Conservation (phyloP, 805 yeast genomes). For the Hanseniaspora hatyaiensis region DNA sequence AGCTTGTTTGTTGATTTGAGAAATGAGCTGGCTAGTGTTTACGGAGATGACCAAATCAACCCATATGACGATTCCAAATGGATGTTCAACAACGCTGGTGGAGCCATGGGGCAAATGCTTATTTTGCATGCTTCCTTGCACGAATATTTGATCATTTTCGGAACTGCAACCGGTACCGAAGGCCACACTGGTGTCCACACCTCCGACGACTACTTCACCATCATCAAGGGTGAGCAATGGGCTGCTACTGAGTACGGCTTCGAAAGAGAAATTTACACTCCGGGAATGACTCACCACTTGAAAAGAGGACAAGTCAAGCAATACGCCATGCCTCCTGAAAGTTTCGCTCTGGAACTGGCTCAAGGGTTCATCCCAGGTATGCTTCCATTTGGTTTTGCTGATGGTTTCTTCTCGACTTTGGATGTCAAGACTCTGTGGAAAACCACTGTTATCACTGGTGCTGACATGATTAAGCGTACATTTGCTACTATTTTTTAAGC, state of each 20-base stretch:
- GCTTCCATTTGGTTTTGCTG: conserved; percentile 91
- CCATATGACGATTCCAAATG: conserved; percentile 67
- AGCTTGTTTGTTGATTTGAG: conserved; percentile 54
- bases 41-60: conserved; percentile 64
- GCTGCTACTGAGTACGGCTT: conserved; percentile 61
- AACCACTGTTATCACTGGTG: conserved; percentile 65
- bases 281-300: conserved; percentile 82
- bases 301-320: conserved; percentile 66
- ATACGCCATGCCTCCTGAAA: conserved; percentile 69
- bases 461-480: conserved; percentile 63
- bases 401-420: conserved; percentile 65
- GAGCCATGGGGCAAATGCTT: conserved; percentile 96
- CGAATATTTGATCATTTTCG: conserved; percentile 87
- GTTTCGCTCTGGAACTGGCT: conserved; percentile 87
- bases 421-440: conserved; percentile 57
- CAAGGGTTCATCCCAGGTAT: conserved; percentile 98
- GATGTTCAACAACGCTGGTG: conserved; percentile 97
- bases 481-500: background rate
- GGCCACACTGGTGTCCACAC: conserved; percentile 94
- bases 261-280: conserved; percentile 57
- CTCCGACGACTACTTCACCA: conserved; percentile 95
- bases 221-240: conserved; percentile 62
- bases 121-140: conserved; percentile 88
- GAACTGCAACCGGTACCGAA: conserved; percentile 87
- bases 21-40: conserved; percentile 43